These are phyloP conservation scores for Aspergillus olivimuriae DNA, from an alignment of 495 filamentous ascomycete genomes.

Conservation along the genomic window DNA sequence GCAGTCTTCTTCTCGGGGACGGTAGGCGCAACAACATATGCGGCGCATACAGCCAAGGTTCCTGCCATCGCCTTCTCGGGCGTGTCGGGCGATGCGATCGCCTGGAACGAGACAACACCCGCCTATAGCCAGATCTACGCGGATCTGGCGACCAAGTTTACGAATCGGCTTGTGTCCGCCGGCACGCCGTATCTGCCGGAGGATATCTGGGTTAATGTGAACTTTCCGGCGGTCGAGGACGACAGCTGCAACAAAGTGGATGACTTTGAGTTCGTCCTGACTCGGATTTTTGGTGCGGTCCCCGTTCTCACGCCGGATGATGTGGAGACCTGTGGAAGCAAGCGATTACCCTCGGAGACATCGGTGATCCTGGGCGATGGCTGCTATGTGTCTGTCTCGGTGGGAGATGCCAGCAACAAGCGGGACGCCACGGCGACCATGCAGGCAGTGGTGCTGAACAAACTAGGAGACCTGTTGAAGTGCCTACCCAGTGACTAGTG, in stretches of 20 bases:
- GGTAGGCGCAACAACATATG: conserved; percentile 53
- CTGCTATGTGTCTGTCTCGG: conserved; percentile 59
- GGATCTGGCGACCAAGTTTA: conserved; percentile 51
- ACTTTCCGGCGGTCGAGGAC: conserved; percentile 48
- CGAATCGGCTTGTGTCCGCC: conserved; percentile 41
- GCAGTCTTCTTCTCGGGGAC: conserved; percentile 54
- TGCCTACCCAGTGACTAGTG: conserved; percentile 28
- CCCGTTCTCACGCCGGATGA: conserved; percentile 46
- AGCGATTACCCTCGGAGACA: conserved; percentile 51
- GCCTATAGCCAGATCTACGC: conserved; percentile 52
- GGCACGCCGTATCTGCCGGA: conserved; percentile 56
- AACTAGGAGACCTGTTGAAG: conserved; percentile 46
- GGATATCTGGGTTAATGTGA: conserved; percentile 59
- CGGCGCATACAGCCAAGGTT: conserved; percentile 45
- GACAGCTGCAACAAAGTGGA: conserved; percentile 36
- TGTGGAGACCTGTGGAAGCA: conserved; percentile 47
- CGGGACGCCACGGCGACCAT: conserved; percentile 45
- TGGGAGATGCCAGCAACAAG: conserved; percentile 53
- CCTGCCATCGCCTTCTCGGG: conserved; percentile 63
- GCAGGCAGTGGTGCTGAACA: conserved; percentile 51
- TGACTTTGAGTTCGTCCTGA: conserved; percentile 56
- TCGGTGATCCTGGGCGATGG: conserved; percentile 39
- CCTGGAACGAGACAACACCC: conserved; percentile 45
- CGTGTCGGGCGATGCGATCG: conserved; percentile 37
- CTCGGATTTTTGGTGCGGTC: conserved; percentile 47